phyloP scores from a whole-genome alignment of 1,139 yeast species.

The Sugiyamaella japonica region DNA sequence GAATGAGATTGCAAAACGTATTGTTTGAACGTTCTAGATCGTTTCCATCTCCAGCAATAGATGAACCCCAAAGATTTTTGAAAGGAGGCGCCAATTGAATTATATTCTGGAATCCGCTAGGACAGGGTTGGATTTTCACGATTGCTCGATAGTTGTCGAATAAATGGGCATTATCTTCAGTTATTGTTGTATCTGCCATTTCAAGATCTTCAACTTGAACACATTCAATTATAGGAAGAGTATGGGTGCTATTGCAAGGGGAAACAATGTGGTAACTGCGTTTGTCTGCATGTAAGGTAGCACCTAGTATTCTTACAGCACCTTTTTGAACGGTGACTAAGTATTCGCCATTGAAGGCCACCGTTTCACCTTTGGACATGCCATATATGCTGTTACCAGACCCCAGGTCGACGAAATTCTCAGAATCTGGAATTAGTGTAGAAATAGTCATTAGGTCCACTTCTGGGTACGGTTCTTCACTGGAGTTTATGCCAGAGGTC shows the following conservation, averaged over 20 bases:
- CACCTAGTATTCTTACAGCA: slow-evolving; percentile 54
- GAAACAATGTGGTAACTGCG: slow-evolving; percentile 41
- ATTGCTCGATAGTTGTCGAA: slow-evolving; percentile 47
- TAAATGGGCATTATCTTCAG: slow-evolving; percentile 16
- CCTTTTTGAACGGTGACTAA: slow-evolving; percentile 58
- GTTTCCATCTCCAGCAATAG: not conserved
- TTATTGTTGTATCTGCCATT: slow-evolving; percentile 30
- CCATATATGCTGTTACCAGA: slow-evolving; percentile 36
- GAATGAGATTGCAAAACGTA: slow-evolving; percentile 20
- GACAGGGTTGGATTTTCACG: slow-evolving; percentile 40
- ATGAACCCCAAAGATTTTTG: slow-evolving; percentile 40
- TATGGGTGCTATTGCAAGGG: slow-evolving; percentile 47
- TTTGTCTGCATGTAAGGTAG: slow-evolving; percentile 41
- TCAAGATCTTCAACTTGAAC: slow-evolving; percentile 46
- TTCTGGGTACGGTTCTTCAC: not conserved
- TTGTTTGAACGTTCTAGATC: not conserved
- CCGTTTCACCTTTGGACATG: slow-evolving; percentile 38
- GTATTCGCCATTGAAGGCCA: slow-evolving; percentile 63
- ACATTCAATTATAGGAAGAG: slow-evolving; percentile 58
- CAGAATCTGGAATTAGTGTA: slow-evolving; percentile 21
- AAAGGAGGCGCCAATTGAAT: slow-evolving; percentile 52
- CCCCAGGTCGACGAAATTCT: slow-evolving; percentile 21
- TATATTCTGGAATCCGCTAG: slow-evolving; percentile 50
- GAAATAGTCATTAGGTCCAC: slow-evolving; percentile 20
- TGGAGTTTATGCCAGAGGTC: not conserved